Percentiles rank a stretch among this genome's conserved stretches.
Evolutionary conservation across 1,284 basidiomycete genomes (phyloP).

Genomic region (Boletus semigastroideus): DNA sequence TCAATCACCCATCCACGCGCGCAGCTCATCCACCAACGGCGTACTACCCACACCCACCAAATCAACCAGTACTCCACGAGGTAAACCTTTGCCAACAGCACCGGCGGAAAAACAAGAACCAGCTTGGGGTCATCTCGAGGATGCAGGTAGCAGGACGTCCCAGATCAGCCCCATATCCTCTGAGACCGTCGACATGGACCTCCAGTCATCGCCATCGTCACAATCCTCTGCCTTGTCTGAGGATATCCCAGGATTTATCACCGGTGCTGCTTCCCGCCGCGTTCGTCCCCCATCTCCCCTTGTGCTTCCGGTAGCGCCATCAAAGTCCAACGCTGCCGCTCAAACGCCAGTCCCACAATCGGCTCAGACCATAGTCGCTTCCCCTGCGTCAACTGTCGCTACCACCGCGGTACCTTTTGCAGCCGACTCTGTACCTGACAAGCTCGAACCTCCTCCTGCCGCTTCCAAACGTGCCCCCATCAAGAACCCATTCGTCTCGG

Average conservation of each 20-base stretch:
- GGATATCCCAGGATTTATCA: conserved; percentile 35
- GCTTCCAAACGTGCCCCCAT: conserved; percentile 16
- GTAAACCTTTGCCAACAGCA: conserved; percentile 12
- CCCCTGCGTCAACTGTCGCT: conserved; percentile 21
- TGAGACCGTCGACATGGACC: conserved; percentile 35
- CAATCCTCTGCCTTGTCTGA: conserved; percentile 24
- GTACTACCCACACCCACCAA: conserved; percentile 5
- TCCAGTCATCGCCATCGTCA: conserved; percentile 35
- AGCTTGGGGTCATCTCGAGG: conserved; percentile 23
- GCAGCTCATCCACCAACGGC: conserved; percentile 1
- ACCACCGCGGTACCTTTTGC: conserved; percentile 9
- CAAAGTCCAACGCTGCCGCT: conserved; percentile 13
- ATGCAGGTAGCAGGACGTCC: conserved; percentile 29
- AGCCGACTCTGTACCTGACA: conserved; percentile 15
- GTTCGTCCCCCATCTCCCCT: conserved; percentile 29
- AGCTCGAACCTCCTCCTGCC: conserved; percentile 1
- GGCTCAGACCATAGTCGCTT: conserved; percentile 17
- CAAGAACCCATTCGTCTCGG: conserved; percentile 53
- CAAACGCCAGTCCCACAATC: conserved; percentile 21
- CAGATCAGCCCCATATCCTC: conserved; percentile 35
- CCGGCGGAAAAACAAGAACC: conserved; percentile 15
- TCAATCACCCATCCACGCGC: conserved; percentile 18
- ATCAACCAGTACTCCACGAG: conserved; percentile 2
- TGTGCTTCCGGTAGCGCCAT: conserved; percentile 17
- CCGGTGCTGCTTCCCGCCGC: conserved; percentile 33